phyloP scores from a whole-genome alignment of 192 early-diverging fungal genomes.

The Kickxella alabastrina region DNA sequence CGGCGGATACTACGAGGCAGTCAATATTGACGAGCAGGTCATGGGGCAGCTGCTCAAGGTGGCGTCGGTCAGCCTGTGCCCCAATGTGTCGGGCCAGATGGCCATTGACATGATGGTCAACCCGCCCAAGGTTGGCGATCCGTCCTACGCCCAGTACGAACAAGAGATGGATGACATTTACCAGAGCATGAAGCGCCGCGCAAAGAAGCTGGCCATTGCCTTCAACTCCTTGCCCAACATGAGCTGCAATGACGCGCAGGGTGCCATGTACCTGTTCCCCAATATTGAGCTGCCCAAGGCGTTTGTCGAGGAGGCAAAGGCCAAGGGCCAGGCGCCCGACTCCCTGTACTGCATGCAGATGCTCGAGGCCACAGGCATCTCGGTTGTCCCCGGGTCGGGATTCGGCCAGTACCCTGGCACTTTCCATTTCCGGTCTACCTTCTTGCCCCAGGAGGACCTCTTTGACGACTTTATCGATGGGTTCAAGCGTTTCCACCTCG shows the following conservation, averaged over 20 bases:
- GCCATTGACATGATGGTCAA: constrained; percentile 92
- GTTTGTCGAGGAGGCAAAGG: constrained; percentile 73
- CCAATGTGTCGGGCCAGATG: constrained; percentile 92
- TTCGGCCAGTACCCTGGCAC: constrained; percentile 88
- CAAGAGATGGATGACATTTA: constrained; percentile 72
- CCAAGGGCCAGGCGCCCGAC: constrained; percentile 74
- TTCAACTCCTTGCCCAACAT: constrained; percentile 84
- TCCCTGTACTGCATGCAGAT: constrained; percentile 87
- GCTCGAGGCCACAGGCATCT: constrained; percentile 92
- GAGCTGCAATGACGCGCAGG: constrained; percentile 82
- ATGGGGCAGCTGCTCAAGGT: constrained; percentile 91
- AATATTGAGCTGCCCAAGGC: constrained; percentile 66
- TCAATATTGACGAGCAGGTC: constrained; percentile 68
- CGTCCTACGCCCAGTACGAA: constrained; percentile 70
- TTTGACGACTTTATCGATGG: constrained; percentile 84
- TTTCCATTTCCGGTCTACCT: constrained; percentile 95
- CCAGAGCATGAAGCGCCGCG: constrained; percentile 75
- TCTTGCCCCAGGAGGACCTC: constrained; percentile 88
- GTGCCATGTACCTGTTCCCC: constrained; percentile 98
- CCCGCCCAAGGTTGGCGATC: constrained; percentile 79
- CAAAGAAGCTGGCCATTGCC: constrained; percentile 64
- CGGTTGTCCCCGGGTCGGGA: constrained; percentile 90
- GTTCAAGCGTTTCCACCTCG: constrained; percentile 74
- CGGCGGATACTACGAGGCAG: constrained; percentile 97
- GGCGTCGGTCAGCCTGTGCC: constrained; percentile 87